These are phyloP conservation scores for Colletotrichum chlorophyti DNA, from an alignment of 2,329 filamentous ascomycete genomes.

Conservation along the genomic window DNA sequence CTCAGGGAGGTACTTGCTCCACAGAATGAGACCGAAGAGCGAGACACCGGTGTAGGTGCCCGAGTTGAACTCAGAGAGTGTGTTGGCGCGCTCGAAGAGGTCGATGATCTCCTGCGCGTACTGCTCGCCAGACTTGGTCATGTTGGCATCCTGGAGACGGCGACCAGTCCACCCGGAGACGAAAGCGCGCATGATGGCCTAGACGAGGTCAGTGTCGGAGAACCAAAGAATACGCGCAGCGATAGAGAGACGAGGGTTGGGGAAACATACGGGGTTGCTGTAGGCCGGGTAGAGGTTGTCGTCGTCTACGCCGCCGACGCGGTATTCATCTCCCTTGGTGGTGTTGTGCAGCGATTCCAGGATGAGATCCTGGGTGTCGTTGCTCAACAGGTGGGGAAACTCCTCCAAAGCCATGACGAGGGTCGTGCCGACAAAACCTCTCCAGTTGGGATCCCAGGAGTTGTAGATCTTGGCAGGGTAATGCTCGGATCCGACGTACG, in stretches of 20 bases:
- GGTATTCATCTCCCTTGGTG: conserved; percentile 65
- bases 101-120: conserved; percentile 63
- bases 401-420: conserved; percentile 66
- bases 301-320: conserved; percentile 63
- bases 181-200: conserved; percentile 67
- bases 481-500: conserved; percentile 56
- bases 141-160: conserved; percentile 60
- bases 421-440: conserved; percentile 66
- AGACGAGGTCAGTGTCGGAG: neutral
- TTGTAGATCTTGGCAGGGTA: conserved; percentile 62
- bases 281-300: conserved; percentile 70
- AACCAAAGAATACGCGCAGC: neutral
- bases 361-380: conserved; percentile 48
- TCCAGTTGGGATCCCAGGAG: conserved; percentile 70
- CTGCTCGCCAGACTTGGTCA: conserved; percentile 62
- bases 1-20: conserved; percentile 63
- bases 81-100: conserved; percentile 61
- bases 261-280: conserved; percentile 55
- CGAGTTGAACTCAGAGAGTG: conserved; percentile 68
- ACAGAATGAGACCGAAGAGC: conserved; percentile 63
- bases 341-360: conserved; percentile 60
- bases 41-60: conserved; percentile 70
- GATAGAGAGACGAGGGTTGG: neutral
- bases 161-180: conserved; percentile 65
- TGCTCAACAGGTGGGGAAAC: conserved; percentile 53